phyloP scores from a whole-genome alignment of 2,329 filamentous ascomycete species.

The Fusarium sp. region DNA sequence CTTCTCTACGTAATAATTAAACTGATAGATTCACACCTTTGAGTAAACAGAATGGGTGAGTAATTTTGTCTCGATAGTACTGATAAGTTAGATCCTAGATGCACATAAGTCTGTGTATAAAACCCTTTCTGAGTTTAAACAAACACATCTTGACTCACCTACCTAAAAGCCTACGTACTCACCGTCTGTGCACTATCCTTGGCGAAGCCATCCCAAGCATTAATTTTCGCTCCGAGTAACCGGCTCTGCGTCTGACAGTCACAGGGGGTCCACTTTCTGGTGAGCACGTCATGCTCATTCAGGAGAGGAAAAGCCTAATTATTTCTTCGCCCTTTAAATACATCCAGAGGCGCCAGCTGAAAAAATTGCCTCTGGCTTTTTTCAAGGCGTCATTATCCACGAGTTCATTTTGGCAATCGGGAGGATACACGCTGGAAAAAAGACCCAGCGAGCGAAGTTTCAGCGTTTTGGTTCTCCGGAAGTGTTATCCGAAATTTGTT shows the following conservation, averaged over 20 bases:
- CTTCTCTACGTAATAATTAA: not conserved
- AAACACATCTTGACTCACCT: too few relatives aligned
- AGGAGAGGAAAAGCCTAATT: slow-evolving; percentile 20
- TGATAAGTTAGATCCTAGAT: too few relatives aligned
- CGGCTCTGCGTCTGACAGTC: slow-evolving; percentile 7
- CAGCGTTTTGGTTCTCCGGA: not conserved
- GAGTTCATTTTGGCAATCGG: not conserved
- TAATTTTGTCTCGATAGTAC: too few relatives aligned
- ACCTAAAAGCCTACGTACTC: slow-evolving; percentile 3
- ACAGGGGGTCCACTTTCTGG: slow-evolving; percentile 8
- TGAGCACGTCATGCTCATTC: slow-evolving; percentile 35
- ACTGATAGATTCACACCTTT: too few relatives aligned
- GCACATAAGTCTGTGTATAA: too few relatives aligned
- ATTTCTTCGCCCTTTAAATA: slow-evolving; percentile 15
- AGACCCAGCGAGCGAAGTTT: not conserved
- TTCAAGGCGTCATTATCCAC: slow-evolving; percentile 5
- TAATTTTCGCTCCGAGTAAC: not conserved
- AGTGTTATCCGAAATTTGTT: not conserved
- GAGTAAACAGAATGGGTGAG: too few relatives aligned
- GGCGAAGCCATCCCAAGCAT: slow-evolving; percentile 24
- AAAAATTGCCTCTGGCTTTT: not conserved
- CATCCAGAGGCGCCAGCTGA: not conserved
- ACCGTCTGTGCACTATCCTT: slow-evolving; percentile 25
- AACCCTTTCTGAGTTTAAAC: too few relatives aligned
- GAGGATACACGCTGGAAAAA: not conserved